Evolutionary conservation across 306 rosid genomes (phyloP), one percentile per base, ranked within the genome.

Genomic region (Prosopis cineraria): DNA sequence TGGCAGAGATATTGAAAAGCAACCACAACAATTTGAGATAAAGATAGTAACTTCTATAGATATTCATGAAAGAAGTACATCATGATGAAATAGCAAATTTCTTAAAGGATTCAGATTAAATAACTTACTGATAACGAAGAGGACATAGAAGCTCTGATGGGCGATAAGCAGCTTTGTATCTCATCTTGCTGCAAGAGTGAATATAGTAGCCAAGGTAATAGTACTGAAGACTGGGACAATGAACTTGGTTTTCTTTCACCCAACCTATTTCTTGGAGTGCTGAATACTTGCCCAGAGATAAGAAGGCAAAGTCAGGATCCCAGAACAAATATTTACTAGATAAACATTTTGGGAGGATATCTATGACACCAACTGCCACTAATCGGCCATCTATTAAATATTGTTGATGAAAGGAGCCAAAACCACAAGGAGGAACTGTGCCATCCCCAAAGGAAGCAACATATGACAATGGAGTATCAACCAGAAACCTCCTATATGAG

Each of bases 381-480:
- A 96, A 90, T 78, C 79, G 81, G 37, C 90, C 98, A 40, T 96
- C 97, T 80, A 93, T 64, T 52, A 91, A 80, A 87, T 96, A 96
- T 73, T 91, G 99, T 77, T 96, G 97, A 84, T 93, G 99, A 87
- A 96, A 96, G 85, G 99, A 96, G 68, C 98, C 99, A 87, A 96
- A 96, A 71, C 98, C 99, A 76, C 90, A 91, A 8, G 90, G 90
- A 66, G 99, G 99, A 76, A 83, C 90, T 24, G 87, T 86, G 59
- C 89, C 89, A 87, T 91, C 97, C 72, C 86, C 87, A 33, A 87
- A 82, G 43, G 93, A 77, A 53, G 93, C 83, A 86, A 89, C 93
- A 82, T 73, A 81, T 53, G 85, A 77, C 74, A 93, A 84, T 47
- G 99, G 98, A 72, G 90, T 78, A 78, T 96, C 96, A n/a, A 96